Evolutionary conservation across 1,284 basidiomycete species (phyloP).

Genomic region (Sporisorium exsertum): DNA sequence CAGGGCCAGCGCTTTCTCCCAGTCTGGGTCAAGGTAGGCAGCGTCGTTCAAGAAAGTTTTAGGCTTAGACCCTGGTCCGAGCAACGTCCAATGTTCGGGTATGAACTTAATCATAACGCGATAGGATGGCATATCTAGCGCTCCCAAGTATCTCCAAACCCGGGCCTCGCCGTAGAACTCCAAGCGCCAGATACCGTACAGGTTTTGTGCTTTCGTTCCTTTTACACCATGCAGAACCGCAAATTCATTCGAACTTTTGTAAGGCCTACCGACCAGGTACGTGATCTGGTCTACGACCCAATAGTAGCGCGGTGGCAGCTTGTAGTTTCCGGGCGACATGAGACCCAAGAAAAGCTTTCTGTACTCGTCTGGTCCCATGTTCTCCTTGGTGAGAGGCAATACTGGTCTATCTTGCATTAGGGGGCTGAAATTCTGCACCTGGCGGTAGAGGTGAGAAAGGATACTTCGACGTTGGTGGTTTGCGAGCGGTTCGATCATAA

Average conservation of each 20-base stretch:
- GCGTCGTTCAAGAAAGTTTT: conserved; percentile 14
- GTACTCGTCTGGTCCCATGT: not conserved
- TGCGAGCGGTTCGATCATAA: not conserved
- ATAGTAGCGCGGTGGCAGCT: not conserved
- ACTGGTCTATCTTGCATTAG: not conserved
- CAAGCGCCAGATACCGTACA: conserved; percentile 5
- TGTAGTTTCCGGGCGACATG: not conserved
- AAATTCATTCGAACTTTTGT: not conserved
- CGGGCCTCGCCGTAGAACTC: not conserved
- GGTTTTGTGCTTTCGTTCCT: not conserved
- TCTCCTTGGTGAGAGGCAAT: not conserved
- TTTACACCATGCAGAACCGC: not conserved
- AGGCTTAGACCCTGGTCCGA: not conserved
- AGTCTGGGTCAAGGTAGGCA: conserved; percentile 8
- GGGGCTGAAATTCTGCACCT: not conserved
- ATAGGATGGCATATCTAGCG: not conserved
- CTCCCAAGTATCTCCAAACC: conserved; percentile 17
- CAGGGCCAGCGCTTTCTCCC: not conserved
- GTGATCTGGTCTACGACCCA: too few species aligned
- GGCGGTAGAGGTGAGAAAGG: not conserved
- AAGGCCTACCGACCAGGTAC: not conserved
- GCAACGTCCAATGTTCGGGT: not conserved
- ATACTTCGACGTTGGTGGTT: not conserved
- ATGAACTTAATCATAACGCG: not conserved
- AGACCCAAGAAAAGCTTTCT: not conserved